phyloP scores from a whole-genome alignment of 192 early-diverging fungal genomes.

The Chytriomyces hyalinus region DNA sequence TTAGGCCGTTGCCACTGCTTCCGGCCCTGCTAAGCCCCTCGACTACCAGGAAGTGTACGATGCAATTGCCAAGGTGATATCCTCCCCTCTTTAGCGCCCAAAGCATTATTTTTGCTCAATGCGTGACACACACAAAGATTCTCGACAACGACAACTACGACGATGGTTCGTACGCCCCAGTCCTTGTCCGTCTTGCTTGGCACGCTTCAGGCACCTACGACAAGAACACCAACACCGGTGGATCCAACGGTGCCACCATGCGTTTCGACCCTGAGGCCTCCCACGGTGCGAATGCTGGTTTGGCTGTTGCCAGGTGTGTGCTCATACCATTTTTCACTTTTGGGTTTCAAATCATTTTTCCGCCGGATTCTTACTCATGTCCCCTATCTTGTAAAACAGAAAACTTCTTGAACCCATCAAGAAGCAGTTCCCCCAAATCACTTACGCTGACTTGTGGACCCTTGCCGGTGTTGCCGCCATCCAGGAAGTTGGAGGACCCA shows the following conservation, averaged over 20 bases:
- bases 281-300: conserved; percentile 71
- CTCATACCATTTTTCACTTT: background rate
- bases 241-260: conserved; percentile 78
- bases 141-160: conserved; percentile 53
- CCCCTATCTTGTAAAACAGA: background rate
- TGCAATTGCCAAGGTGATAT: conserved; percentile 29
- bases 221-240: conserved; percentile 53
- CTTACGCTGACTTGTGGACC: conserved; percentile 77
- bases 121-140: background rate
- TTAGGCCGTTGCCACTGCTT: background rate
- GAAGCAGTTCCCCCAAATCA: conserved; percentile 62
- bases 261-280: conserved; percentile 58
- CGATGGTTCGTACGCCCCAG: conserved; percentile 72
- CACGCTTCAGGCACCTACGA: conserved; percentile 76
- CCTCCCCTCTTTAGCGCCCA: background rate
- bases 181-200: conserved; percentile 64
- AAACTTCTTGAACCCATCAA: conserved; percentile 67
- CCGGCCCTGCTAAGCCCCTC: conserved; percentile 18
- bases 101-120: background rate
- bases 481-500: conserved; percentile 73
- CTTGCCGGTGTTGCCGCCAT: conserved; percentile 73
- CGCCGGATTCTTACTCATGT: background rate
- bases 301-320: conserved; percentile 46
- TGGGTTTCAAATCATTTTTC: background rate
- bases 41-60: conserved; percentile 55